Evolutionary conservation across 2,329 filamentous ascomycete species (phyloP).

Genomic region (Colletotrichum coccodes): DNA sequence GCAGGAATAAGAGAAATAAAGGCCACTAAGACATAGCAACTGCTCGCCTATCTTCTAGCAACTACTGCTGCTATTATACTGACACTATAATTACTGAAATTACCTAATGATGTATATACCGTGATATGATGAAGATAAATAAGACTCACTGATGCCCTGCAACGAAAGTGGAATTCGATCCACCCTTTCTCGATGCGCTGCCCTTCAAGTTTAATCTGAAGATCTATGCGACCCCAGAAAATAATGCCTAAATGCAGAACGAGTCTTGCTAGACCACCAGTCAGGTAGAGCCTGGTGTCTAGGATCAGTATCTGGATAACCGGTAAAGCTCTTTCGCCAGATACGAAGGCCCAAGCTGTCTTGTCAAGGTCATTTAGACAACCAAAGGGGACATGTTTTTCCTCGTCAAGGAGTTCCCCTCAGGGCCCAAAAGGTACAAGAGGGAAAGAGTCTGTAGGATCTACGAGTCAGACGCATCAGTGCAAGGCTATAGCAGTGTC

Average conservation of each 20-base stretch:
- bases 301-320: neutral
- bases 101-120: no score
- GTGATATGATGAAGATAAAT: neutral
- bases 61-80: neutral
- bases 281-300: constrained; percentile 51
- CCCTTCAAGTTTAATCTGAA: constrained; percentile 2
- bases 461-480: constrained; percentile 31
- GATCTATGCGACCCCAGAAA: neutral
- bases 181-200: constrained; percentile 54
- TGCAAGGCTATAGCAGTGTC: neutral
- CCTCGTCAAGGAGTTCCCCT: constrained; percentile 38
- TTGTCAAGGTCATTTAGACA: constrained; percentile 36
- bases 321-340: constrained; percentile 5
- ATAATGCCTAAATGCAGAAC: constrained; percentile 34
- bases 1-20: neutral
- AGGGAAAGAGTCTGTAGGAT: constrained; percentile 31
- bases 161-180: constrained; percentile 34
- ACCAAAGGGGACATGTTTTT: constrained; percentile 30
- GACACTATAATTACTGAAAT: neutral
- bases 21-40: neutral
- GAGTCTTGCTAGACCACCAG: constrained; percentile 58
- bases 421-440: constrained; percentile 36
- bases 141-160: neutral
- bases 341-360: constrained; percentile 22
- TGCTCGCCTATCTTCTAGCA: neutral